These are phyloP conservation scores for Petunia hybrid DNA, from an alignment of 305 asterid genomes.

Conservation along the genomic window DNA sequence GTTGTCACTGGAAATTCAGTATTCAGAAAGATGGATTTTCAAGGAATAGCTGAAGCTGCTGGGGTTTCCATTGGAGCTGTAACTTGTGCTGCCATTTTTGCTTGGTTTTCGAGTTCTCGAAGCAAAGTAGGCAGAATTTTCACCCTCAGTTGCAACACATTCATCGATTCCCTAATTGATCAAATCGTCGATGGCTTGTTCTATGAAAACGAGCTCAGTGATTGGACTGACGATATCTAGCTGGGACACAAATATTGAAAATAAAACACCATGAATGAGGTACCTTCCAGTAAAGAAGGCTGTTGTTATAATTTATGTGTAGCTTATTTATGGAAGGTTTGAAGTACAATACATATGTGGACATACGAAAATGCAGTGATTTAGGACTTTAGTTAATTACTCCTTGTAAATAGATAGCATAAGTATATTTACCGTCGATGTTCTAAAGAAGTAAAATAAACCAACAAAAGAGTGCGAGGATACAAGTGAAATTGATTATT, in stretches of 20 bases:
- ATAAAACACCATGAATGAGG: neutral
- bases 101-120: constrained; percentile 82
- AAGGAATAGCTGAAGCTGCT: constrained; percentile 72
- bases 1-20: constrained; percentile 79
- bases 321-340: neutral
- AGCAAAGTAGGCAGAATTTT: constrained; percentile 73
- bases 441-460: constrained; percentile 10
- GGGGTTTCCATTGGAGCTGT: constrained; percentile 78
- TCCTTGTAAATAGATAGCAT: neutral
- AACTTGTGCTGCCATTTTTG: constrained; percentile 74
- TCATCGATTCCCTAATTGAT: constrained; percentile 77
- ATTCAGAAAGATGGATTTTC: constrained; percentile 71
- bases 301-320: neutral
- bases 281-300: no score
- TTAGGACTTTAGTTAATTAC: neutral
- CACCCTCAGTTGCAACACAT: constrained; percentile 68
- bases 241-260: constrained; percentile 20
- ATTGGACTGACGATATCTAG: constrained; percentile 55
- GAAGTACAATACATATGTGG: neutral
- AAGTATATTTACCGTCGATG: neutral
- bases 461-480: neutral
- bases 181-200: constrained; percentile 84
- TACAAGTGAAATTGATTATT: constrained; percentile 11
- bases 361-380: neutral
- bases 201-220: constrained; percentile 57